phyloP scores from a whole-genome alignment of 345 rosid genomes.

The Dovyalis caffra region DNA sequence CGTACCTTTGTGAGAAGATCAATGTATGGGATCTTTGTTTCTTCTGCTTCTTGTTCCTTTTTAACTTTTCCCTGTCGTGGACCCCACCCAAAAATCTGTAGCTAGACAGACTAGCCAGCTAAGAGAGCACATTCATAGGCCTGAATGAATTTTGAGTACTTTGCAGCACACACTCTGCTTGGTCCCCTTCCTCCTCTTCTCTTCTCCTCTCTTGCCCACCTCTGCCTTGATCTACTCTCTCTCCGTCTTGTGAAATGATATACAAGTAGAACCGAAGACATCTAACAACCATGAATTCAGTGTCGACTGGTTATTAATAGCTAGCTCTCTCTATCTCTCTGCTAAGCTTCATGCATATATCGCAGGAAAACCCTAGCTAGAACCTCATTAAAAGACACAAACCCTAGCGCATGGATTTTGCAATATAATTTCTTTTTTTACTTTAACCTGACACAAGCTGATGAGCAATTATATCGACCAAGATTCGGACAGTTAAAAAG shows the following conservation, averaged over 20 bases:
- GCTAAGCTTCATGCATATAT: no score
- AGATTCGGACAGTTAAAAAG: conserved; percentile 8
- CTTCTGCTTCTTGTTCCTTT: neutral
- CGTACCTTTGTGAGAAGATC: neutral
- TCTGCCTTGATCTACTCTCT: neutral
- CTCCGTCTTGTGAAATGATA: neutral
- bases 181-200: conserved; percentile 14
- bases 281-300: conserved; percentile 11
- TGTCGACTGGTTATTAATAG: neutral
- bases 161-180: neutral
- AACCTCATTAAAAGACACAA: neutral
- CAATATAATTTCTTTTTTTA: neutral
- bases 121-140: conserved; percentile 13
- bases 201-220: neutral
- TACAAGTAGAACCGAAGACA: neutral
- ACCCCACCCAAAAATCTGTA: neutral
- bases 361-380: neutral
- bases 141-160: neutral
- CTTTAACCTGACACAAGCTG: neutral
- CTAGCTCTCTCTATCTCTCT: neutral
- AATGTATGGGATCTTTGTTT: neutral
- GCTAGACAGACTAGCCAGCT: conserved; percentile 1
- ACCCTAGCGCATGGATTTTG: neutral
- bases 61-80: conserved; percentile 9
- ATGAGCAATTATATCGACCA: conserved; percentile 1